Evolutionary conservation across 768 basidiomycete genomes (phyloP).

Genomic region (Rhodotorula graminis): DNA sequence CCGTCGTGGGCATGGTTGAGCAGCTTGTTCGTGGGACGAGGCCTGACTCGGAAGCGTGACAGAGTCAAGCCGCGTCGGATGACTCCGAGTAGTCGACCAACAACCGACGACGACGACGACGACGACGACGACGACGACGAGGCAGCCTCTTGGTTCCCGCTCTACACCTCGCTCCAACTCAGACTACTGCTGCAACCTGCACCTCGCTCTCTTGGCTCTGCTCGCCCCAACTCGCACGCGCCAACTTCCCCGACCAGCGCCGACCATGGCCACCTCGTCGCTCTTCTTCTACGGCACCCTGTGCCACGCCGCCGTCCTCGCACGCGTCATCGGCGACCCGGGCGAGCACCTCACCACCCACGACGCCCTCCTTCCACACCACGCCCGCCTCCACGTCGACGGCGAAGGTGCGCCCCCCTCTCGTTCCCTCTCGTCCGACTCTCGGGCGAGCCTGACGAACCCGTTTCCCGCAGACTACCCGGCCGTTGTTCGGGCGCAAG

Average conservation of each 20-base stretch:
- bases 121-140: neutral
- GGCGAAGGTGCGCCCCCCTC: slow-evolving; percentile 42
- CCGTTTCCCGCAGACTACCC: slow-evolving; percentile 69
- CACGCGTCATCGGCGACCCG: slow-evolving; percentile 66
- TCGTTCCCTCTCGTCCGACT: neutral
- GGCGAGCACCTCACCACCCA: slow-evolving; percentile 62
- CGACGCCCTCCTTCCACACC: slow-evolving; percentile 71
- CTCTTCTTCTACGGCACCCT: slow-evolving; percentile 75
- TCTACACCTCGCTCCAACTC: neutral
- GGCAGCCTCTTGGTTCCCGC: neutral
- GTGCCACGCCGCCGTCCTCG: slow-evolving; percentile 77
- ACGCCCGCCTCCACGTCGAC: slow-evolving; percentile 75
- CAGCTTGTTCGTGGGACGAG: neutral
- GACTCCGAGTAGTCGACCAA: too few species aligned
- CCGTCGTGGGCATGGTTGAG: too few species aligned
- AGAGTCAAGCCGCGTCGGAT: neutral
- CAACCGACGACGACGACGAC: neutral
- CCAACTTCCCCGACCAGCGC: neutral
- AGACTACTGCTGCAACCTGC: neutral
- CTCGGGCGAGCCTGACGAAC: neutral
- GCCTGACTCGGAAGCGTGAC: too few species aligned
- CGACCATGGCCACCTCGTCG: slow-evolving; percentile 48
- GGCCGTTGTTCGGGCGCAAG: slow-evolving; percentile 63
- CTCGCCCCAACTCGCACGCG: too few species aligned
- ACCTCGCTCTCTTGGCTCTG: too few species aligned